A percentile compares a stretch with the other conserved stretches of the same genome.
These are phyloP conservation scores for Nosema granulosis DNA, from an alignment of 371 early-diverging fungal species.

Conservation along the genomic window DNA sequence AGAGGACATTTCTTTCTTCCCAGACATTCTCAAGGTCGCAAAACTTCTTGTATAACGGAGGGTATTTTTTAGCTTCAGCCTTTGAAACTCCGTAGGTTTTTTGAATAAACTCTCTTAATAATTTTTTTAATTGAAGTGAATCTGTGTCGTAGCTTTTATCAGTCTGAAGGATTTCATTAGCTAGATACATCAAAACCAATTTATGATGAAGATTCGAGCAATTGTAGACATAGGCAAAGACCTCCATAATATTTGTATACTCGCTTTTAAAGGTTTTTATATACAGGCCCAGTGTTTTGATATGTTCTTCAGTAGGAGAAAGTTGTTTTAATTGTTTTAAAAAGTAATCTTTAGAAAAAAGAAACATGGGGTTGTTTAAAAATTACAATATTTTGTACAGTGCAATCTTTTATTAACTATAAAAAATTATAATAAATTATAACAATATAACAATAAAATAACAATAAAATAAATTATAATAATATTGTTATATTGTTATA, in stretches of 20 bases:
- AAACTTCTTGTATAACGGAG: slow-evolving; percentile 40
- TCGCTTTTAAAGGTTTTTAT: slow-evolving; percentile 54
- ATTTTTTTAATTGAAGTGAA: slow-evolving; percentile 6
- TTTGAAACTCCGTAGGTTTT: slow-evolving; percentile 36
- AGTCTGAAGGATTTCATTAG: slow-evolving; percentile 55
- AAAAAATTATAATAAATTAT: no score
- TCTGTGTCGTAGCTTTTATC: slow-evolving; percentile 27
- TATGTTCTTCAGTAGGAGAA: slow-evolving; percentile 34
- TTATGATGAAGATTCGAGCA: slow-evolving; percentile 50
- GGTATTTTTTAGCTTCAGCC: slow-evolving; percentile 10
- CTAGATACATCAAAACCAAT: slow-evolving; percentile 53
- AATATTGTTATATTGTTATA: no score
- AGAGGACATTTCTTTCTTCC: slow-evolving; percentile 47
- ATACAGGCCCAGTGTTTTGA: slow-evolving; percentile 48
- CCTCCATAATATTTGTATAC: slow-evolving; percentile 45
- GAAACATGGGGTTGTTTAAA: no score
- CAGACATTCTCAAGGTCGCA: slow-evolving; percentile 53
- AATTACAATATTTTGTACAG: no score
- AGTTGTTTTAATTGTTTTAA: slow-evolving; percentile 34
- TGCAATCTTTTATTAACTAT: no score
- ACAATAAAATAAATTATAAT: no score
- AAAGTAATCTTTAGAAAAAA: slow-evolving; percentile 47
- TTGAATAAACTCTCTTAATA: slow-evolving; percentile 28
- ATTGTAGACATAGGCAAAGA: slow-evolving; percentile 23
- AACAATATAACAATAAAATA: no score